Evolutionary conservation across 2,329 filamentous ascomycete genomes (phyloP).

Genomic region (Pseudogymnoascus sp.): DNA sequence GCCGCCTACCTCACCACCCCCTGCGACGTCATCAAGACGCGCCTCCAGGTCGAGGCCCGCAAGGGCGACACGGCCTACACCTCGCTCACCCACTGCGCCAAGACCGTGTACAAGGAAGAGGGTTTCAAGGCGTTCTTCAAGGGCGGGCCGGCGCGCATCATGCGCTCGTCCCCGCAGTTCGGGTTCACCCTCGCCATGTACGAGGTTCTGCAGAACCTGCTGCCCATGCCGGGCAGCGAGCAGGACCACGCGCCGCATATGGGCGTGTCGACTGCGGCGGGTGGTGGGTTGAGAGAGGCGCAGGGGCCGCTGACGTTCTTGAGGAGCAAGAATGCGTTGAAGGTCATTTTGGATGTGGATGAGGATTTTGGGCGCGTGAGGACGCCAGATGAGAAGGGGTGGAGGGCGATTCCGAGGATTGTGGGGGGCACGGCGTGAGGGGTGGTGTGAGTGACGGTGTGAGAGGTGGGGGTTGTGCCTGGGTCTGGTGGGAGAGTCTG

Average conservation of each 20-base stretch:
- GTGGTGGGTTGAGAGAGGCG: slow-evolving; percentile 36
- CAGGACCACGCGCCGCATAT: slow-evolving; percentile 41
- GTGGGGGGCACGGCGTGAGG: slow-evolving; percentile 18
- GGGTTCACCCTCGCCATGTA: slow-evolving; percentile 95
- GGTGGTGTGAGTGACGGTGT: not conserved
- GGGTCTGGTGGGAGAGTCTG: not conserved
- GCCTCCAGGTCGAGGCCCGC: slow-evolving; percentile 91
- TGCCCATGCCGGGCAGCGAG: slow-evolving; percentile 68
- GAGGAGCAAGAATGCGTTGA: slow-evolving; percentile 80
- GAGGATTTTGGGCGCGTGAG: slow-evolving; percentile 68
- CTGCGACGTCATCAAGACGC: slow-evolving; percentile 98
- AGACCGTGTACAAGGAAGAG: slow-evolving; percentile 79
- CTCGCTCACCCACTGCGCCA: slow-evolving; percentile 75
- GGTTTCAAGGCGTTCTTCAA: slow-evolving; percentile 98
- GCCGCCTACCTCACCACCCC: slow-evolving; percentile 93
- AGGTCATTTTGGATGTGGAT: slow-evolving; percentile 91
- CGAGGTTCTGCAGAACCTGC: slow-evolving; percentile 73
- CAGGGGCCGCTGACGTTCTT: slow-evolving; percentile 45
- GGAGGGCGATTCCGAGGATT: slow-evolving; percentile 22
- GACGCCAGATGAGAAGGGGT: slow-evolving; percentile 21
- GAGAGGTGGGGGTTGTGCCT: not conserved
- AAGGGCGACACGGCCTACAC: slow-evolving; percentile 90
- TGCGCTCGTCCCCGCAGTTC: slow-evolving; percentile 94
- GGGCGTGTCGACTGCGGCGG: slow-evolving; percentile 56
- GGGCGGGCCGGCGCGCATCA: slow-evolving; percentile 87